Percentiles rank a stretch among this genome's conserved stretches.
Evolutionary conservation across 2,329 filamentous ascomycete species (phyloP).

Genomic region (Aspergillus uvarum): DNA sequence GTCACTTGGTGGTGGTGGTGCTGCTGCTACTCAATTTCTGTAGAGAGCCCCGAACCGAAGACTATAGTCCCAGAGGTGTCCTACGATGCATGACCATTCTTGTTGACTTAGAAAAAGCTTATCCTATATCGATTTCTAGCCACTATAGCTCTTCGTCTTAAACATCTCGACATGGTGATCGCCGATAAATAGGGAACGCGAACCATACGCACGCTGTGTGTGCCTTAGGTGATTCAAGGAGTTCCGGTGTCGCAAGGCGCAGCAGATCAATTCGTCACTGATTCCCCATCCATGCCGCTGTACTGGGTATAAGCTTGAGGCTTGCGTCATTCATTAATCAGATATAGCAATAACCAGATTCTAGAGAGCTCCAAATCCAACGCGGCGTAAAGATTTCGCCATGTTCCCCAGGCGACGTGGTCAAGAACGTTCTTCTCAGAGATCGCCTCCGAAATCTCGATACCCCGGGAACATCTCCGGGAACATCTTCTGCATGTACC

Average conservation of each 20-base stretch:
- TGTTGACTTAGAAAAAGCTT: not conserved
- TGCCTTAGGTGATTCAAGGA: not conserved
- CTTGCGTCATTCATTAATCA: no score
- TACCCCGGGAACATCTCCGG: constrained; percentile 7
- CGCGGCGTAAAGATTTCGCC: not conserved
- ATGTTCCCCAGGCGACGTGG: not conserved
- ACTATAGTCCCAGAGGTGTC: not conserved
- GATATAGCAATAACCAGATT: not conserved
- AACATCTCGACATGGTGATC: not conserved
- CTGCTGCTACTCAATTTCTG: not conserved
- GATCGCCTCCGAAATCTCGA: not conserved
- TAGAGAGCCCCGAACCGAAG: not conserved
- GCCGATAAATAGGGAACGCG: no score
- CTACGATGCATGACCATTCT: not conserved
- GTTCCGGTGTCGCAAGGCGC: not conserved
- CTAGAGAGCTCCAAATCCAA: no score
- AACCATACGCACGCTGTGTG: not conserved
- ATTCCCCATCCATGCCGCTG: not conserved
- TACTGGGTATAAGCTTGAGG: not conserved
- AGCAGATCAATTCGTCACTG: not conserved
- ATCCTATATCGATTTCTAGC: not conserved
- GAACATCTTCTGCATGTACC: constrained; percentile 20
- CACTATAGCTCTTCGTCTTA: not conserved
- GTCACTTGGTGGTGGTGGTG: not conserved
- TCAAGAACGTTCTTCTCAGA: not conserved